Evolutionary conservation across 306 rosid genomes (phyloP), one percentile per base, ranked within the genome.

Genomic region (Prosopis cineraria): DNA sequence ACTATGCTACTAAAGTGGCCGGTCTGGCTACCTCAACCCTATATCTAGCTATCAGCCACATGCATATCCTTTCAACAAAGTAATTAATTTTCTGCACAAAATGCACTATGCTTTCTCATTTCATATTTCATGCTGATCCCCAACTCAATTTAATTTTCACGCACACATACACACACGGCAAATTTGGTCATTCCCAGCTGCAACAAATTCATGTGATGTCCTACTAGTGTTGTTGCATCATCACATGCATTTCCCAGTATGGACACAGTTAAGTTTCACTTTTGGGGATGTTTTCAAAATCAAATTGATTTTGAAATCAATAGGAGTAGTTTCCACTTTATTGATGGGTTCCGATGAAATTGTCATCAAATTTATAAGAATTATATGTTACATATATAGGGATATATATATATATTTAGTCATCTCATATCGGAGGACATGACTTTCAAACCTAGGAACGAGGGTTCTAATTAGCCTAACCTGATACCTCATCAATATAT

Each of bases 61-160:
- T 6, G n/a, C 1, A 7, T 45, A 0, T 2, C 24, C 1, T 48
- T 55, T 67, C 58, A 63, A 29, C 10, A 25, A 64, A 71, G 70
- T 56, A 58, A 82, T 84, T 60, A 33, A 33, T 39, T 55, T 24
- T 20, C 27, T 52, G 37, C 83, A 55, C n/a, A n/a, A n/a, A n/a
- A n/a, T n/a, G n/a, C n/a, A n/a, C n/a, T n/a, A n/a, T n/a, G n/a
- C n/a, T n/a, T 40, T 66, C 59, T 40, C 70, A 69, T 70, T 34
- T 20, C 50, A 81, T 50, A 72, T 79, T 79, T 75, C 29, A 66
- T 79, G 75, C 70, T n/a, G n/a, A n/a, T 56, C 34, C 33, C 31
- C 2, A 55, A 22, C 6, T 55, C 14, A 24, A 56, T 56, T 10
- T 56, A 9, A 52, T 52, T 7, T n/a, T 0, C 1, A 22, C n/a